These are phyloP conservation scores for Termitomyces sp. DNA, from an alignment of 768 basidiomycete genomes.

Conservation along the genomic window DNA sequence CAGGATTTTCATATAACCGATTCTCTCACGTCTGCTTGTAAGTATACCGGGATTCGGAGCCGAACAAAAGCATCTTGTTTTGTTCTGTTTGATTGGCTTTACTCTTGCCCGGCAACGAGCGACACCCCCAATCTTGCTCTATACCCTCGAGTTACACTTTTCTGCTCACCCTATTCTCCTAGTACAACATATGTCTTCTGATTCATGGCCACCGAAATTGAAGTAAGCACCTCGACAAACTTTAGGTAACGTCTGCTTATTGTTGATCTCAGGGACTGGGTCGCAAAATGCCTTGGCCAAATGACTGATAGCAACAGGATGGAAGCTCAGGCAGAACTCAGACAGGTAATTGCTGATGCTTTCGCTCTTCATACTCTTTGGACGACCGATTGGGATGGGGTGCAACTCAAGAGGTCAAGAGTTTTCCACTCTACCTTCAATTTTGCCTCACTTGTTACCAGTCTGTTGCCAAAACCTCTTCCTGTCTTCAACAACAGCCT, in stretches of 20 bases:
- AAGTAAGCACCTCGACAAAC: slow-evolving; percentile 42
- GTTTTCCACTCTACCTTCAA: slow-evolving; percentile 1
- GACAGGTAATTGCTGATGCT: slow-evolving; percentile 93
- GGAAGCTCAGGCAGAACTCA: slow-evolving; percentile 90
- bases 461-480: slow-evolving; percentile 51
- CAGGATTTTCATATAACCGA: too few relatives aligned
- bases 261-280: slow-evolving; percentile 72
- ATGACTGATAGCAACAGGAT: slow-evolving; percentile 83
- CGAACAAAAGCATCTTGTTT: neutral
- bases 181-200: slow-evolving; percentile 51
- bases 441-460: slow-evolving; percentile 14
- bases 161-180: neutral
- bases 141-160: neutral
- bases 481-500: slow-evolving; percentile 39
- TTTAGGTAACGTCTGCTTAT: slow-evolving; percentile 8
- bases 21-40: too few relatives aligned
- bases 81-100: neutral
- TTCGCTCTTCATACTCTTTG: slow-evolving; percentile 79
- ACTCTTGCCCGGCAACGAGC: neutral
- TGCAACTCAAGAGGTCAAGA: slow-evolving; percentile 80
- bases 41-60: too few relatives aligned
- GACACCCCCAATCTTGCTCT: neutral
- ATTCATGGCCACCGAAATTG: slow-evolving; percentile 76
- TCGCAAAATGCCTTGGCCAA: slow-evolving; percentile 86
- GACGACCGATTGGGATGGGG: slow-evolving; percentile 90